These are phyloP conservation scores for Moniliophthora roreri DNA, from an alignment of 1,284 basidiomycete genomes.

Conservation along the genomic window DNA sequence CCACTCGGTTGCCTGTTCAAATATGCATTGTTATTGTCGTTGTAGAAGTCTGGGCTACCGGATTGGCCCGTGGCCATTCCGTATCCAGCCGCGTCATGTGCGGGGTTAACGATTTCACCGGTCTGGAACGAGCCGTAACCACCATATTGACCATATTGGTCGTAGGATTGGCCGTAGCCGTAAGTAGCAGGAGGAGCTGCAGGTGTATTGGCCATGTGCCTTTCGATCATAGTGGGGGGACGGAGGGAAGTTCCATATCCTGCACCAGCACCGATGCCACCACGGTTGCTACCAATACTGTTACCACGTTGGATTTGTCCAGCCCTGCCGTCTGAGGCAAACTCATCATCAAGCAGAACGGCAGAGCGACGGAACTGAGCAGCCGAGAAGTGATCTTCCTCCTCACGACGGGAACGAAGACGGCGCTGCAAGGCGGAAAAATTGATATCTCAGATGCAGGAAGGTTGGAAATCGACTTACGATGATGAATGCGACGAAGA, in stretches of 20 bases:
- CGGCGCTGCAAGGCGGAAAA: background rate
- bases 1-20: conserved; percentile 2
- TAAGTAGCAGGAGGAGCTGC: conserved; percentile 15
- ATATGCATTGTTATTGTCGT: background rate
- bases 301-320: conserved; percentile 1
- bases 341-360: background rate
- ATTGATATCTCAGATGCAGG: background rate
- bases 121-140: conserved; percentile 3
- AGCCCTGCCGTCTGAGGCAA: background rate
- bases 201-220: conserved; percentile 25
- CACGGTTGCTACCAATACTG: background rate
- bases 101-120: background rate
- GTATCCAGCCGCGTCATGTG: conserved; percentile 1
- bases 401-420: background rate
- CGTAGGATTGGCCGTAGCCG: conserved; percentile 3
- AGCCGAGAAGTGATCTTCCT: conserved; percentile 3
- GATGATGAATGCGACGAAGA: background rate
- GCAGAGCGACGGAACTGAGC: conserved; percentile 3
- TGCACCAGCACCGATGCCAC: background rate
- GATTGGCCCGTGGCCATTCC: background rate
- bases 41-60: no score
- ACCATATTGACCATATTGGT: conserved; percentile 7
- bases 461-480: background rate
- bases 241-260: conserved; percentile 2
- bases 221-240: conserved; percentile 25